Evolutionary conservation across 2,329 filamentous ascomycete species (phyloP), one percentile per base, ranked within the genome.

Genomic region (Hymenoscyphus fraxineus): DNA sequence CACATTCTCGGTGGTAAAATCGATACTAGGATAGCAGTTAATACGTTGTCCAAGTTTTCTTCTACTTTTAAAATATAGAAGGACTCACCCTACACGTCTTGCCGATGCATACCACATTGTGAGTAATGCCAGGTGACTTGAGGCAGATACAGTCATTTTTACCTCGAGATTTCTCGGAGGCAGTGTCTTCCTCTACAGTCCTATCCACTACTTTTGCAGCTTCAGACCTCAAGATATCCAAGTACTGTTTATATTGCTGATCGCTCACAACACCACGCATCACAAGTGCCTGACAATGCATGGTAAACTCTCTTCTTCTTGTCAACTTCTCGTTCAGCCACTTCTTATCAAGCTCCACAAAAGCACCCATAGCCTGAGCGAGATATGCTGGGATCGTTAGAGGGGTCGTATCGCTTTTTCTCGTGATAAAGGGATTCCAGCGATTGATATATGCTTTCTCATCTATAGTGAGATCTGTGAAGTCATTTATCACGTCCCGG

Each of bases 381-480:
- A 51, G 19, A 51, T 51, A 19, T 9, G 7, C 7, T 5, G 44
- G 7, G 7, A 22, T 22, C 44, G 44, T 51, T 9, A 51, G 3
- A 22, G 44, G 44, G n/a, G 44, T 51, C 19, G 44, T 51, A 27
- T 22, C 44, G 3, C 44, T 19, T 51, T 12, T 22, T 2, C 19
- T 47, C 54, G 71, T 63, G 9, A 72, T 69, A 44, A 74, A 75
- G 13, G 67, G 66, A 51, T 76, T 74, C 72, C 73, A 76, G 9
- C 62, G 58, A 32, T 67, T 68, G 16, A 74, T 65, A 41, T 71
- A 76, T 10, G 74, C 74, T 40, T 75, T 76, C 56, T 75, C 73
- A 32, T 69, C 68, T 2, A 63, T 59, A 7, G 66, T 69, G 7
- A 75, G 62, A 64, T 76, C 72, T 9, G 59, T 67, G 59, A 67